Conservation (phyloP, 768 basidiomycete genomes). For the Boletus reticulatus region DNA sequence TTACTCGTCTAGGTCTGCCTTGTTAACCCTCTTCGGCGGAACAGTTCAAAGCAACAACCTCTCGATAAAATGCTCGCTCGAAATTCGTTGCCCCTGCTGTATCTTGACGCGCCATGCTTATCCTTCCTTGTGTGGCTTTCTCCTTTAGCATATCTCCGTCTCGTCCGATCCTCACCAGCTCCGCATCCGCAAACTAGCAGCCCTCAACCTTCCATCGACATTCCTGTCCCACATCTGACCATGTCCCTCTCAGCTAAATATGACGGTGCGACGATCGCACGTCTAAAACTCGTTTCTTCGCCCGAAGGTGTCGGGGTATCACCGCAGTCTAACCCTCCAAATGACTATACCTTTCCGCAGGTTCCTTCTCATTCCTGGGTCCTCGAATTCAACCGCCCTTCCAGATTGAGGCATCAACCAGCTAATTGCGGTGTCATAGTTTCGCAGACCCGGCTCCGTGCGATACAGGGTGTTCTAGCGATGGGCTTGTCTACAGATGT, state of each 20-base stretch:
- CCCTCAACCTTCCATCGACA: slow-evolving; percentile 37
- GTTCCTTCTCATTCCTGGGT: slow-evolving; percentile 49
- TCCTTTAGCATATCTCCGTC: slow-evolving; percentile 63
- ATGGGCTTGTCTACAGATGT: slow-evolving; percentile 19
- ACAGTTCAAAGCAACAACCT: slow-evolving; percentile 43
- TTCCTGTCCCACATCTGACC: slow-evolving; percentile 50
- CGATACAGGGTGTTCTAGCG: slow-evolving; percentile 66
- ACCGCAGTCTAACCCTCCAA: slow-evolving; percentile 15
- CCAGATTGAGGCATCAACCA: slow-evolving; percentile 36
- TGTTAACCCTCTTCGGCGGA: not conserved
- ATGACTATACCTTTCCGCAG: slow-evolving; percentile 25
- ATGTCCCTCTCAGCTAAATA: slow-evolving; percentile 38
- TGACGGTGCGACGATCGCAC: slow-evolving; percentile 56
- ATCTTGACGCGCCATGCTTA: slow-evolving; percentile 62
- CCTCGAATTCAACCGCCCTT: slow-evolving; percentile 62
- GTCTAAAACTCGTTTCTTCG: slow-evolving; percentile 41
- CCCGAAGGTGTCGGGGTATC: slow-evolving; percentile 16
- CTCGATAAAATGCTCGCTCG: slow-evolving; percentile 64
- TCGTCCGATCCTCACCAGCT: slow-evolving; percentile 41
- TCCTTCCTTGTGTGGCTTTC: slow-evolving; percentile 74
- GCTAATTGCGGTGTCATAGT: slow-evolving; percentile 58
- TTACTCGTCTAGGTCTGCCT: not conserved
- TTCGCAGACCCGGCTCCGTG: slow-evolving; percentile 70
- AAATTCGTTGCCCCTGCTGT: slow-evolving; percentile 68
- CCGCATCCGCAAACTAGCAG: slow-evolving; percentile 11